phyloP scores from a whole-genome alignment of 2,329 filamentous ascomycete genomes.

The Exophiala spinifera region DNA sequence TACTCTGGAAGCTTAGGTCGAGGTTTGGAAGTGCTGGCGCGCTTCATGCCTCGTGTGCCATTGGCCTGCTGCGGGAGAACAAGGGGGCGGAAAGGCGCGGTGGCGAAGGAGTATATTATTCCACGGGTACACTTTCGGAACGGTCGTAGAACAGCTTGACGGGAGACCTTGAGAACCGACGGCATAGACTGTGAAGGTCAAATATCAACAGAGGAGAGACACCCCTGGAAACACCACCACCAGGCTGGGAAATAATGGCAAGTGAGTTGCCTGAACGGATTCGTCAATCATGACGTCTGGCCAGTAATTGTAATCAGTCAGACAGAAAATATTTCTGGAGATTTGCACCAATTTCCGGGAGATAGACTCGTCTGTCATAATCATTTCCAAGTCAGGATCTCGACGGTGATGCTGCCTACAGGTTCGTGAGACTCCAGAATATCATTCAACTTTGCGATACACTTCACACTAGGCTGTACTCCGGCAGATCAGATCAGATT shows the following conservation, averaged over 20 bases:
- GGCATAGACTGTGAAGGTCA: not conserved
- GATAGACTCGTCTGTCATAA: not conserved
- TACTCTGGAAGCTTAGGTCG: slow-evolving; percentile 31
- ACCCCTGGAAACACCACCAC: not conserved
- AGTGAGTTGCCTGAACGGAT: no score
- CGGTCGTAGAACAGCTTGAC: not conserved
- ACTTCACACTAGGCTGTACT: no score
- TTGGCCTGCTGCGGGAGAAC: not conserved
- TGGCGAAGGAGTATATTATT: not conserved
- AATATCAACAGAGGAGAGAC: not conserved
- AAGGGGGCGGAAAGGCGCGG: not conserved
- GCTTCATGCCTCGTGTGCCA: slow-evolving; percentile 25
- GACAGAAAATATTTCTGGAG: not conserved
- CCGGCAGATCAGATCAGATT: no score
- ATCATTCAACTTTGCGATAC: not conserved
- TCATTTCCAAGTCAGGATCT: not conserved
- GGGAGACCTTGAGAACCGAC: not conserved
- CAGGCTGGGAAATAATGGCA: not conserved
- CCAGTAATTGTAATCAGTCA: not conserved
- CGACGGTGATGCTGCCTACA: not conserved
- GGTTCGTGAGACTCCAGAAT: not conserved
- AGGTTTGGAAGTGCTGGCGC: slow-evolving; percentile 22
- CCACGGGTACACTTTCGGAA: not conserved
- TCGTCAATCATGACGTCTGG: slow-evolving; percentile 1
- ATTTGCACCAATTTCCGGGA: not conserved